Base-by-base conservation (phyloP, 2,329 filamentous ascomycete genomes). In the Penicillium decumbens region DNA sequence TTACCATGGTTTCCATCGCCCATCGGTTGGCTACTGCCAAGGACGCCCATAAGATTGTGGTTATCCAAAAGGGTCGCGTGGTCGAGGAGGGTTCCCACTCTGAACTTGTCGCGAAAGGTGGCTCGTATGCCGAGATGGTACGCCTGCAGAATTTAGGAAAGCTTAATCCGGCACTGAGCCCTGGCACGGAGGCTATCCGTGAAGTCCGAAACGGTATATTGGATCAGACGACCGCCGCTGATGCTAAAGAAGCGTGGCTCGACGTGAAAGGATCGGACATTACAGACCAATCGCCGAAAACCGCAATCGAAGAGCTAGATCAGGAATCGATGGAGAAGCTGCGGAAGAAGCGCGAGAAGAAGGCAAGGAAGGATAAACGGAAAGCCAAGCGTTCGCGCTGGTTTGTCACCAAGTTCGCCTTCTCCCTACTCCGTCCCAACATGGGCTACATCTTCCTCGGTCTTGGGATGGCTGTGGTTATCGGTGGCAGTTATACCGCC, bases 401-500 rank as follows among this genome's bases (percentile, higher is more conserved):
- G 60, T 63, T 59, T 38, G 59, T 58, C 3, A 50, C 62, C 24
- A 62, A 59, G 45, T 64, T 66, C 29, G 71, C 69, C 50, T 59
- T 60, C 32, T 71, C 68, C n/a, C 62, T 49, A 7, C 53, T 76
- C 6, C 70, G 75, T 15, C 75, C 74, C 0, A 72, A 77, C 49
- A 43, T 72, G 6, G 61, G 73, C 2, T 64, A 72, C 15, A 60
- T 82, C 1, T 41, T 76, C 1, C 41, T 79, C 1, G 80, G 77
- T 0, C 68, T 82, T n/a, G 66, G 75, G 3, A 75, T 74, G n/a
- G 75, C 80, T 1, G 63, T 73, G 44, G 63, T 82, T 15, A 78
- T 82, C 9, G 80, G 80, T 8, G 75, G 73, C 6, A 77, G 79
- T 1, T 83, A 80, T 60, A 77, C 77, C 7, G 78, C 74, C 1